Evolutionary conservation across 140 eudicot genomes (phyloP).

Genomic region (Bidens hawaiensis): DNA sequence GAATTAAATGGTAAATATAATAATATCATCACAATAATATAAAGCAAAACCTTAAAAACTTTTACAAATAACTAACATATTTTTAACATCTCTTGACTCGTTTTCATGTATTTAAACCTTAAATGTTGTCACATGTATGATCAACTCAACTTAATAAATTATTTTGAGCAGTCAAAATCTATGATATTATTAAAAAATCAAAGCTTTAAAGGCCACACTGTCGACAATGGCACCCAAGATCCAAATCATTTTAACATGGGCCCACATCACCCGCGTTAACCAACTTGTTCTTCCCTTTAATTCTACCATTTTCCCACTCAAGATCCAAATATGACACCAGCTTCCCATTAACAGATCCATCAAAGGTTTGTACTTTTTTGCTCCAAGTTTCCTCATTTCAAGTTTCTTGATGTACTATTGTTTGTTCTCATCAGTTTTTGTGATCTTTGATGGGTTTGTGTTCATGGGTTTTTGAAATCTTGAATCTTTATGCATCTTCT

Average conservation of each 20-base stretch:
- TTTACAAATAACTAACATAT: too few species aligned
- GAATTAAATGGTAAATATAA: too few species aligned
- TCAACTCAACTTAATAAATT: neutral
- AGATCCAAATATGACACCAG: neutral
- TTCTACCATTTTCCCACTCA: neutral
- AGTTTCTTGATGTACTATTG: neutral
- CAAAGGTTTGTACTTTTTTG: slow-evolving; percentile 25
- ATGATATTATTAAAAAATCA: neutral
- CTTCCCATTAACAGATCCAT: slow-evolving; percentile 22
- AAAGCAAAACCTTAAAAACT: too few species aligned
- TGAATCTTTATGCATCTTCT: slow-evolving; percentile 15
- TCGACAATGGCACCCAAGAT: slow-evolving; percentile 26
- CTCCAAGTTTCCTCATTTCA: slow-evolving; percentile 11
- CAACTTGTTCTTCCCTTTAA: slow-evolving; percentile 19
- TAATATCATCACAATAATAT: too few species aligned
- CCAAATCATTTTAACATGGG: slow-evolving; percentile 19
- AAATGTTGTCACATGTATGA: neutral
- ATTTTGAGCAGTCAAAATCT: neutral
- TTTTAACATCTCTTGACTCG: neutral
- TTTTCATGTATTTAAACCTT: neutral
- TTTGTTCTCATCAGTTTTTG: neutral
- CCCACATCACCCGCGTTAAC: slow-evolving; percentile 26
- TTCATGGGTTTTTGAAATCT: slow-evolving; percentile 23
- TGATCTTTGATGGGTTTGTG: slow-evolving; percentile 11
- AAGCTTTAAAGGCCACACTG: neutral